Percentiles rank a stretch among this genome's conserved stretches.
These are phyloP conservation scores for Aspergillus nanangensis DNA, from an alignment of 495 filamentous ascomycete genomes.

Conservation along the genomic window DNA sequence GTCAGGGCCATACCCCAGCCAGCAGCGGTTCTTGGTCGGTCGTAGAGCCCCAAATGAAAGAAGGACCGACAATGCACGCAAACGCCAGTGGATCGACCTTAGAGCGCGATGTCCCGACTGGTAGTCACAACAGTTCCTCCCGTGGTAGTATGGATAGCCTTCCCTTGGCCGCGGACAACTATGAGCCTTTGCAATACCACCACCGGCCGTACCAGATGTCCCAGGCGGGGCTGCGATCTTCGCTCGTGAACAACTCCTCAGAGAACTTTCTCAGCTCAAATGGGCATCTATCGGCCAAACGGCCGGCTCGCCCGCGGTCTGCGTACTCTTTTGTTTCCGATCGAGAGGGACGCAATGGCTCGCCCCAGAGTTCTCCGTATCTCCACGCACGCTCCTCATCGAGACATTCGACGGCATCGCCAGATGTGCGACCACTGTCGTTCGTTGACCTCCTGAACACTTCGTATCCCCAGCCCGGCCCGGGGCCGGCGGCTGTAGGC, in stretches of 20 bases:
- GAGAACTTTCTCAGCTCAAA: slow-evolving; percentile 30
- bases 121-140: slow-evolving; percentile 30
- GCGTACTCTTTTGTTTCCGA: slow-evolving; percentile 70
- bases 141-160: slow-evolving; percentile 38
- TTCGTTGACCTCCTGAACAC: slow-evolving; percentile 85
- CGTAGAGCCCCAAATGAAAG: slow-evolving; percentile 25
- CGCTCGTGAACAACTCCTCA: slow-evolving; percentile 11
- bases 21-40: slow-evolving; percentile 41
- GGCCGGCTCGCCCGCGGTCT: slow-evolving; percentile 63
- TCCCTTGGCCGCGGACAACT: slow-evolving; percentile 27
- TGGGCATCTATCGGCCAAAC: slow-evolving; percentile 53
- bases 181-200: slow-evolving; percentile 47
- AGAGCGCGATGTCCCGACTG: slow-evolving; percentile 17
- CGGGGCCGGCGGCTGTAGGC: slow-evolving; percentile 63
- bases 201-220: slow-evolving; percentile 36
- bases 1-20: slow-evolving; percentile 29
- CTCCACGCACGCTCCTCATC: slow-evolving; percentile 53
- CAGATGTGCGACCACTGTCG: slow-evolving; percentile 72
- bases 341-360: slow-evolving; percentile 55
- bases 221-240: slow-evolving; percentile 8
- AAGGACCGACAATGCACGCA: slow-evolving; percentile 13
- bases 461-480: slow-evolving; percentile 81
- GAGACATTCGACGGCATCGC: slow-evolving; percentile 57
- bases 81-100: slow-evolving; percentile 25
- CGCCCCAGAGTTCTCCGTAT: slow-evolving; percentile 46